Evolutionary conservation across 495 filamentous ascomycete genomes (phyloP), one percentile per base, ranked within the genome.

Genomic region (Penicillium goetzii): DNA sequence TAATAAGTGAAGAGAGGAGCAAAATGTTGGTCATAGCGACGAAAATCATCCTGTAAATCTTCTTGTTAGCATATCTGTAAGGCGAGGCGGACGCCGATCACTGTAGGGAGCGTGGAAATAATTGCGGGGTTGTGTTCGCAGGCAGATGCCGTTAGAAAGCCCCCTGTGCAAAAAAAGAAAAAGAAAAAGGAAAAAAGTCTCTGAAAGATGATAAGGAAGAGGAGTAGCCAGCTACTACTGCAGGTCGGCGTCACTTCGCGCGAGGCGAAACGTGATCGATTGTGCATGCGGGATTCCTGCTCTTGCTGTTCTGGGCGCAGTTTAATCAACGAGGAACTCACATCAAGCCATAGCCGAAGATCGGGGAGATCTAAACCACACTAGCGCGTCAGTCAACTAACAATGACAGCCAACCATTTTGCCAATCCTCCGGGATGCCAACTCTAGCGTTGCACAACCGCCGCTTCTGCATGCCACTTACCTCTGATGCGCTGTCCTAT

Each of bases 1-100:
- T 92, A 59, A 97, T 95, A 60, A 97, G 80, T 17, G 91, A 94
- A 41, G 93, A 95, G 66, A 96, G 89, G n/a, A 97, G 82, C 15
- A 97, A 83, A 59, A 97, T 92, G 65, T 94, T 96, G 63, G 91
- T 96, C 73, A 97, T 82, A 34, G 84, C 90, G 33, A 97, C 85
- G 70, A 97, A 97, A 66, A 92, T 83, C 38, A 90, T 72, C 85
- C 82, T 83, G 60, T 43, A 63, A 51, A 15, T 11, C 33, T 26
- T 34, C 21, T 26, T 28, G 63, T 70, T 58, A 72, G 71, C 63
- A 52, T 64, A n/a, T 38, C 36, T 25, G 15, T 49, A 26, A 23
- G n/a, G 19, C 30, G 38, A 15, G 26, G 43, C 30, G 9, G 30
- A 33, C 19, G 52, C 30, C 21, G 33, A 56, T 25, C 41, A 56